These are phyloP conservation scores for Chaetomiaceae sp. DNA, from an alignment of 2,329 filamentous ascomycete species.

Conservation along the genomic window DNA sequence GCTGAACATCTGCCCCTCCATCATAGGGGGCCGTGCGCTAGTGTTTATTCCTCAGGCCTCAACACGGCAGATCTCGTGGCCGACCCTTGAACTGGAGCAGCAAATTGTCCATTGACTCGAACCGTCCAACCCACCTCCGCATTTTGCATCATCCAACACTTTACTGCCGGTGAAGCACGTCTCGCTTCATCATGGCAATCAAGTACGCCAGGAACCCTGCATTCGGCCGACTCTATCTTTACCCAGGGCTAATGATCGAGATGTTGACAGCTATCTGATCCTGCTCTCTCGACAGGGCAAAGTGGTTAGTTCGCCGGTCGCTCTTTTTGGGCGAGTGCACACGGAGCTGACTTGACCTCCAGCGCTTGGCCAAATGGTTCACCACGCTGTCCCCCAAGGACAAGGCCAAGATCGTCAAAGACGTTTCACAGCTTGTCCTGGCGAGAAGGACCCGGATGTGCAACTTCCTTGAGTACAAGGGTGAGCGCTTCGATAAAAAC, in stretches of 20 bases:
- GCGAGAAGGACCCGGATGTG: conserved; percentile 97
- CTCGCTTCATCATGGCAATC: conserved; percentile 43
- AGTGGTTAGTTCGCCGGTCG: conserved; percentile 66
- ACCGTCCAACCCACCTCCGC: not conserved
- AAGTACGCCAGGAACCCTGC: conserved; percentile 38
- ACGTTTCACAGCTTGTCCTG: conserved; percentile 95
- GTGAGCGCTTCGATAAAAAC: conserved; percentile 41
- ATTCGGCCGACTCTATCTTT: not conserved
- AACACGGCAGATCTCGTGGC: conserved; percentile 22
- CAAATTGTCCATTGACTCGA: not conserved
- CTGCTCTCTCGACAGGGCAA: conserved; percentile 97
- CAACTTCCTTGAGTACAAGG: conserved; percentile 99
- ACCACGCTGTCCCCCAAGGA: conserved; percentile 95
- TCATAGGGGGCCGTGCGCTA: conserved; percentile 3
- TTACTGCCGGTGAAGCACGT: conserved; percentile 13
- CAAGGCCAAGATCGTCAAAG: conserved; percentile 99
- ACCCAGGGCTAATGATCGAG: conserved; percentile 29
- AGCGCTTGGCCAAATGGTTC: conserved; percentile 99
- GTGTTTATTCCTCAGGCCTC: conserved; percentile 18
- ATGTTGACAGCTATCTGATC: conserved; percentile 75
- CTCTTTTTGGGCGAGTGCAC: conserved; percentile 4
- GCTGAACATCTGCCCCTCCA: not conserved
- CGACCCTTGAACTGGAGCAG: conserved; percentile 17
- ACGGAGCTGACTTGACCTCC: conserved; percentile 19
- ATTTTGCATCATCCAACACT: conserved; percentile 4